phyloP scores from a whole-genome alignment of 331 rosid genomes.

The Telfairia occidentalis region DNA sequence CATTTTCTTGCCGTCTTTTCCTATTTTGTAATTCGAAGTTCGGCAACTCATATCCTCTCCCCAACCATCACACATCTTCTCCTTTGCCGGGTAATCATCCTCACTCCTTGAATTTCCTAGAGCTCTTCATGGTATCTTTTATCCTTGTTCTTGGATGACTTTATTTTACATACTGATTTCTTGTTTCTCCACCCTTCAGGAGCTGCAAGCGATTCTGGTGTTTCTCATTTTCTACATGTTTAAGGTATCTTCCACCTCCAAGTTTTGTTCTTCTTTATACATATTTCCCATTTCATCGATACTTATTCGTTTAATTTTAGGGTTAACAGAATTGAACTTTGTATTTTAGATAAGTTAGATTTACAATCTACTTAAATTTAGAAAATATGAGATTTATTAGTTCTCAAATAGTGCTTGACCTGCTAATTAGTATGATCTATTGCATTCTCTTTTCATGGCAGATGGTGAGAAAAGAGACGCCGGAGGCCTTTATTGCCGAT shows the following conservation, averaged over 20 bases:
- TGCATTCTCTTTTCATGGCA: slow-evolving; percentile 23
- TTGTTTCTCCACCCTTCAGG: slow-evolving; percentile 24
- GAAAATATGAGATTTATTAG: neutral
- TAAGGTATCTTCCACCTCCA: slow-evolving; percentile 37
- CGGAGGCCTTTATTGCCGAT: slow-evolving; percentile 70
- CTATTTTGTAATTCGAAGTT: slow-evolving; percentile 55
- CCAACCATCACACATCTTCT: slow-evolving; percentile 32
- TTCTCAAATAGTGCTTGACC: neutral
- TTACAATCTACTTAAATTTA: neutral
- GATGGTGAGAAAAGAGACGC: slow-evolving; percentile 70
- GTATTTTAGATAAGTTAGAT: neutral
- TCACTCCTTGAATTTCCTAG: neutral
- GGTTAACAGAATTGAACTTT: neutral
- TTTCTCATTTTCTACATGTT: slow-evolving; percentile 44
- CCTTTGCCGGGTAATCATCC: slow-evolving; percentile 45
- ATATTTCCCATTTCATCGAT: neutral
- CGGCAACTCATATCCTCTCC: slow-evolving; percentile 32
- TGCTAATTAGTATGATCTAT: slow-evolving; percentile 1
- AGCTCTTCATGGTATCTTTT: neutral
- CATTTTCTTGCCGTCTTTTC: slow-evolving; percentile 79
- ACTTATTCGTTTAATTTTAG: neutral
- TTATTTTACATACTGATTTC: neutral
- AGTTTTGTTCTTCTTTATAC: neutral
- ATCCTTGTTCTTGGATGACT: neutral
- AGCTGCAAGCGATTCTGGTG: slow-evolving; percentile 51